Evolutionary conservation across 148 eudicot genomes (phyloP).

Genomic region (Fallopia convolvulus): DNA sequence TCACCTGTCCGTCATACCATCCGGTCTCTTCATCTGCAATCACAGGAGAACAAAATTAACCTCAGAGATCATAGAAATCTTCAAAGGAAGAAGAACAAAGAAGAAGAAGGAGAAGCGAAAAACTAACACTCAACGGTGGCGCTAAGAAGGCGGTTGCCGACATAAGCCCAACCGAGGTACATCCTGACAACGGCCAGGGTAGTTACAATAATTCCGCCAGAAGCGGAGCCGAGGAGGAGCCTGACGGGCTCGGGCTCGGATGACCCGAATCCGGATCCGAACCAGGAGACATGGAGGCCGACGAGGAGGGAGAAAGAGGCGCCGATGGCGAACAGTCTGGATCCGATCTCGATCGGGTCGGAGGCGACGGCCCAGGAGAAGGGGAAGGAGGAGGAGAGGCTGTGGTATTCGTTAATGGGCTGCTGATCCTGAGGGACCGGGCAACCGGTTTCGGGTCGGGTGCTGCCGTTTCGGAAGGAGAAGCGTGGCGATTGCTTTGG

Average conservation of each 20-base stretch:
- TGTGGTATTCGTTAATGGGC: conserved; percentile 80
- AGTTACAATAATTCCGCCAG: conserved; percentile 53
- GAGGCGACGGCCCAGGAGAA: conserved; percentile 71
- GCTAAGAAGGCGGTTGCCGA: conserved; percentile 90
- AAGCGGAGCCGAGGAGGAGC: conserved; percentile 41
- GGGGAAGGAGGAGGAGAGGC: conserved; percentile 57
- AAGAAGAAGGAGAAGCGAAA: not conserved
- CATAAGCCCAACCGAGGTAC: conserved; percentile 98
- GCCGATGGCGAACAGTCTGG: conserved; percentile 53
- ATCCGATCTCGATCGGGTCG: conserved; percentile 38
- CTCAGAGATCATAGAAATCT: not conserved
- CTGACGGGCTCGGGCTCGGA: conserved; percentile 46
- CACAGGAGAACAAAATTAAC: conserved; percentile 13
- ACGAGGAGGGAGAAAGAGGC: conserved; percentile 49
- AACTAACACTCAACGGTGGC: conserved; percentile 87
- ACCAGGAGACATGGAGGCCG: conserved; percentile 79
- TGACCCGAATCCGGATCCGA: conserved; percentile 48
- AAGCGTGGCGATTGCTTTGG: not conserved
- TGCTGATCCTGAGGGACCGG: conserved; percentile 86
- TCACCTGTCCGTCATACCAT: conserved; percentile 98
- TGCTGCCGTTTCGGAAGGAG: conserved; percentile 31
- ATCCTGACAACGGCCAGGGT: conserved; percentile 83
- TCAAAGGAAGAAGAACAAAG: not conserved
- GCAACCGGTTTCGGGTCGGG: conserved; percentile 51
- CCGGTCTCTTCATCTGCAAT: conserved; percentile 92